Conservation (phyloP, 148 eudicot species). For the Talinum fruticosum region DNA sequence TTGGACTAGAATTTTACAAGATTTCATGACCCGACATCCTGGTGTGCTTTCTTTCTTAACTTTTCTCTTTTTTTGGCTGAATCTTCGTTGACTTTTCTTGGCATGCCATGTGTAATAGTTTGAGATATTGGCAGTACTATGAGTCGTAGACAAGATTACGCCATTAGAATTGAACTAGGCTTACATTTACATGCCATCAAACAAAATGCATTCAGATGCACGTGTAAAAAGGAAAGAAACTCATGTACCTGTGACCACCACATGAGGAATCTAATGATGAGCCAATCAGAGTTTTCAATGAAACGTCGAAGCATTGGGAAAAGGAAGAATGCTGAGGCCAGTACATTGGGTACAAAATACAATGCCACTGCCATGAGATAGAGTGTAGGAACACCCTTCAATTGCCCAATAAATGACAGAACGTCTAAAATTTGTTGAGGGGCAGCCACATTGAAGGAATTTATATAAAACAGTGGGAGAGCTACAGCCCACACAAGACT, state of each 20-base stretch:
- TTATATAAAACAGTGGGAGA: slow-evolving; percentile 73
- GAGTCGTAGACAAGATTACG: neutral
- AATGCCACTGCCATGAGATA: slow-evolving; percentile 67
- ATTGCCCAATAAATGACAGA: slow-evolving; percentile 45
- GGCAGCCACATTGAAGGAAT: slow-evolving; percentile 36
- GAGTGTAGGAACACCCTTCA: slow-evolving; percentile 72
- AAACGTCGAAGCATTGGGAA: slow-evolving; percentile 92
- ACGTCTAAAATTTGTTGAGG: slow-evolving; percentile 43
- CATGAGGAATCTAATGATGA: slow-evolving; percentile 67
- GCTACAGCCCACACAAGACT: slow-evolving; percentile 73
- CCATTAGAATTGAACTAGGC: neutral
- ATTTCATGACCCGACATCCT: neutral
- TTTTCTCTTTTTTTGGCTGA: no score
- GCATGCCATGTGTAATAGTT: neutral
- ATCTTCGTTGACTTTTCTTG: neutral
- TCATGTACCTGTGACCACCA: slow-evolving; percentile 98
- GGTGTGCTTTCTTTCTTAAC: neutral
- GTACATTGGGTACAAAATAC: slow-evolving; percentile 74
- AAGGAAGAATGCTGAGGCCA: slow-evolving; percentile 65
- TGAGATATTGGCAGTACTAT: neutral
- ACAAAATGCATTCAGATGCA: neutral
- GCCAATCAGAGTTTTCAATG: slow-evolving; percentile 97
- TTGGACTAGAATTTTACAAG: neutral
- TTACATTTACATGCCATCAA: neutral
- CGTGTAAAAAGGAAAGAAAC: slow-evolving; percentile 9